These are phyloP conservation scores for Hyaloperonospora arabidopsidis DNA, from an alignment of 352 stramenopile genomes.

Conservation along the genomic window DNA sequence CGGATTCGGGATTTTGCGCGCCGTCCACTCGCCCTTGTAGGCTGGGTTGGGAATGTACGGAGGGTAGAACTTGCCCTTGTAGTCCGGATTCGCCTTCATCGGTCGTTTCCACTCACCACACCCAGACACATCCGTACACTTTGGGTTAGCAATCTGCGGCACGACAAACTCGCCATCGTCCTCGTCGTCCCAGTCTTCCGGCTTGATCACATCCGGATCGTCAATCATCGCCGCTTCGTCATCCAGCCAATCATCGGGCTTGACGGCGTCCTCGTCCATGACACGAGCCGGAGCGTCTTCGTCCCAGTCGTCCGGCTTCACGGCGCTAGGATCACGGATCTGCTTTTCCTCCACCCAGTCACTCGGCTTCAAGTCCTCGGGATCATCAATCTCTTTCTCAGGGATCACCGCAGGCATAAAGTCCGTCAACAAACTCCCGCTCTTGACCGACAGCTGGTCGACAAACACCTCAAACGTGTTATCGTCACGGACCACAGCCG, in stretches of 20 bases:
- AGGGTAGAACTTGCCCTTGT: conserved; percentile 89
- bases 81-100: conserved; percentile 85
- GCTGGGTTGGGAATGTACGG: conserved; percentile 88
- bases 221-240: conserved; percentile 69
- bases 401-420: conserved; percentile 84
- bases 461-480: conserved; percentile 90
- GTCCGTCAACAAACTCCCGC: conserved; percentile 71
- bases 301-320: conserved; percentile 91
- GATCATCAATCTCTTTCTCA: conserved; percentile 89
- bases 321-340: conserved; percentile 82
- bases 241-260: conserved; percentile 88
- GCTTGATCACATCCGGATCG: conserved; percentile 73
- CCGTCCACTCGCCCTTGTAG: conserved; percentile 88
- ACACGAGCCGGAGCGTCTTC: conserved; percentile 85
- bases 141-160: conserved; percentile 86
- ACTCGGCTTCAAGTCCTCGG: conserved; percentile 83
- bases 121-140: conserved; percentile 73
- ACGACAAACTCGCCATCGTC: conserved; percentile 88
- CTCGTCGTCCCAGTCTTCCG: conserved; percentile 92
- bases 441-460: conserved; percentile 77
- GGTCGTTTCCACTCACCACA: conserved; percentile 88
- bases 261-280: conserved; percentile 74
- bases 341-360: conserved; percentile 89
- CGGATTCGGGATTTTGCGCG: conserved; percentile 87
- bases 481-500: conserved; percentile 82